These are phyloP conservation scores for Neonothopanus nambi DNA, from an alignment of 1,284 basidiomycete species.

Conservation along the genomic window DNA sequence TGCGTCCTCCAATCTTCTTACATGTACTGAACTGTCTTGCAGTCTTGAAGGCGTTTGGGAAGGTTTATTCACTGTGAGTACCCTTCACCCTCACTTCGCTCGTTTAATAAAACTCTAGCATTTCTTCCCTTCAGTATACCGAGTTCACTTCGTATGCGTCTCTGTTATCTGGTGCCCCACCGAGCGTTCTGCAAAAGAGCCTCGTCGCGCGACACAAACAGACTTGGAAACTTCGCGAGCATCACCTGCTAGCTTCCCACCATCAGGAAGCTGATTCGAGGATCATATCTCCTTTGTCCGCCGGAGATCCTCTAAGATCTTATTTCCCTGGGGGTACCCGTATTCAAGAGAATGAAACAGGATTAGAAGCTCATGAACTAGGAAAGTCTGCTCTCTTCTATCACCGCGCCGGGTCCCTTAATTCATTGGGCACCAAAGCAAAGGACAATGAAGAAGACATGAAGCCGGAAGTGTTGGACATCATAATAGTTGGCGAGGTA, in stretches of 20 bases:
- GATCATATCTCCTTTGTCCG: slow-evolving; percentile 32
- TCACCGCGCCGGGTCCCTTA: slow-evolving; percentile 26
- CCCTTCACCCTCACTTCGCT: slow-evolving; percentile 3
- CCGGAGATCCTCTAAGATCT: slow-evolving; percentile 48
- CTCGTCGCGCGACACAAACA: slow-evolving; percentile 70
- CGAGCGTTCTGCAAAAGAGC: slow-evolving; percentile 53
- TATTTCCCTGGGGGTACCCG: slow-evolving; percentile 53
- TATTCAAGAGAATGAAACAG: slow-evolving; percentile 40
- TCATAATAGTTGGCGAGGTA: slow-evolving; percentile 74
- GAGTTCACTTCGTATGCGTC: slow-evolving; percentile 69
- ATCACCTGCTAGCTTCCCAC: slow-evolving; percentile 50
- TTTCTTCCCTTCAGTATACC: slow-evolving; percentile 58
- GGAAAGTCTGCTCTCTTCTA: slow-evolving; percentile 43
- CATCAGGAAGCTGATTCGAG: slow-evolving; percentile 23
- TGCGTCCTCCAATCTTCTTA: background rate
- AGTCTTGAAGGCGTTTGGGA: slow-evolving; percentile 78
- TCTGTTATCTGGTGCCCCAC: slow-evolving; percentile 62
- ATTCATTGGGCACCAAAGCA: slow-evolving; percentile 4
- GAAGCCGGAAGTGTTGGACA: slow-evolving; percentile 45
- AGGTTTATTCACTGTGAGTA: slow-evolving; percentile 67
- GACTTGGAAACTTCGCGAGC: slow-evolving; percentile 75
- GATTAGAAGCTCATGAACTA: slow-evolving; percentile 44
- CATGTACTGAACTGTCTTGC: slow-evolving; percentile 1
- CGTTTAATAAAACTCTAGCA: background rate
- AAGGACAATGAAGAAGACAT: slow-evolving; percentile 13